Conservation (phyloP, 78 protist genomes). For the Monosiga brevicollis region DNA sequence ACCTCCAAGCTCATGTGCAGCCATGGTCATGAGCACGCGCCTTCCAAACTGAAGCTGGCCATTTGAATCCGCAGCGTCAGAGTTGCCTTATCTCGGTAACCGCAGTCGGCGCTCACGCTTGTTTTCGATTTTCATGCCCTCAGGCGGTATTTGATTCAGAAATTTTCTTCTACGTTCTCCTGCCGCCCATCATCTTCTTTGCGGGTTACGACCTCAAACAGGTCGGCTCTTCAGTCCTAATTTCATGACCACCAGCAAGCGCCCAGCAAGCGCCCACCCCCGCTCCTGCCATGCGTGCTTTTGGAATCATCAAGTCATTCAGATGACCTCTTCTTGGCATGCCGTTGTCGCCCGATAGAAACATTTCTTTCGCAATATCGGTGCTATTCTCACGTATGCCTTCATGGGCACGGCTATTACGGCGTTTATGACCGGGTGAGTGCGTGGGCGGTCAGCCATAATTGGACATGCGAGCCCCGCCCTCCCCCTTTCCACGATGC, state of each 20-base stretch:
- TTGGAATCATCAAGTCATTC: too few relatives aligned
- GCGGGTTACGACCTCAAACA: conserved; percentile 27
- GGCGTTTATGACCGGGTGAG: conserved; percentile 1
- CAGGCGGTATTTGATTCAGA: conserved; percentile 21
- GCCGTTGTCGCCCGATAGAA: background rate
- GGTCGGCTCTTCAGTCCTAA: too few relatives aligned
- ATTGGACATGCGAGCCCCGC: background rate
- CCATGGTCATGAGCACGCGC: too few relatives aligned
- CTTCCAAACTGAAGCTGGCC: too few relatives aligned
- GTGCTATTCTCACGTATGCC: conserved; percentile 2
- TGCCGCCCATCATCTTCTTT: conserved; percentile 27
- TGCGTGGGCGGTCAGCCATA: background rate
- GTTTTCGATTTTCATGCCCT: background rate
- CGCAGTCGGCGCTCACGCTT: too few relatives aligned
- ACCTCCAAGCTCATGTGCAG: too few relatives aligned
- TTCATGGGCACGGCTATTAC: conserved; percentile 18
- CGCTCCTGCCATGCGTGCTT: background rate
- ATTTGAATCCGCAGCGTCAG: too few relatives aligned
- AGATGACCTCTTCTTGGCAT: too few relatives aligned
- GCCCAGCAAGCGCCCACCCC: background rate
- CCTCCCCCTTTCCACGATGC: too few relatives aligned
- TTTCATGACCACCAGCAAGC: background rate
- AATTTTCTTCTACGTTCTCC: conserved; percentile 26
- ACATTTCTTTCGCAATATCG: conserved; percentile 21
- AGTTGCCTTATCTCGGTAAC: too few relatives aligned